phyloP scores from a whole-genome alignment of 169 alveolate species.

The Pseudocohnilembus persalinus region DNA sequence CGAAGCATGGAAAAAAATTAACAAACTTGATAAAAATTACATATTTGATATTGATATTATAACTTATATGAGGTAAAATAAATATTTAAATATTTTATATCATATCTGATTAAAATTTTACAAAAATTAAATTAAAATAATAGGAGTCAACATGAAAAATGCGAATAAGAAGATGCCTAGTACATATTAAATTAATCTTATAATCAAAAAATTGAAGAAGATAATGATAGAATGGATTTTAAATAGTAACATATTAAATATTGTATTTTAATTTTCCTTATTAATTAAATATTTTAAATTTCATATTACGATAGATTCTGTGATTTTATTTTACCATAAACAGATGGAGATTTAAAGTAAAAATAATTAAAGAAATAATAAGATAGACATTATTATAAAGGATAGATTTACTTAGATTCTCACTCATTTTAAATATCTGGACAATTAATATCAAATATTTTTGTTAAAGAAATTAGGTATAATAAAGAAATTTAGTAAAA shows the following conservation, averaged over 20 bases:
- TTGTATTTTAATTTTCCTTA: not conserved
- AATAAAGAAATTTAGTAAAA: not conserved
- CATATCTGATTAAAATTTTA: not conserved
- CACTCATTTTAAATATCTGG: not conserved
- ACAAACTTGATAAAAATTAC: too few species aligned
- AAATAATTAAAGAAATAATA: too few species aligned
- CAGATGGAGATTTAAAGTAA: not conserved
- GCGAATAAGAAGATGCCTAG: not conserved
- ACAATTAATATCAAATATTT: not conserved
- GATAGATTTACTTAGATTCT: not conserved
- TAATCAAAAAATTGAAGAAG: too few species aligned
- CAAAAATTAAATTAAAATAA: too few species aligned
- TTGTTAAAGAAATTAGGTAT: not conserved
- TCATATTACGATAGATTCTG: not conserved
- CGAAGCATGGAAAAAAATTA: not conserved
- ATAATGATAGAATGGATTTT: not conserved
- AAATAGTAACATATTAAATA: not conserved
- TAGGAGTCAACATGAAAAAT: not conserved
- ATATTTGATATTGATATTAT: too few species aligned
- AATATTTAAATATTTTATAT: too few species aligned
- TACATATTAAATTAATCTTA: too few species aligned
- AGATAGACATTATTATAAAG: not conserved
- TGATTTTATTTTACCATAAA: not conserved
- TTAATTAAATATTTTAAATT: too few species aligned
- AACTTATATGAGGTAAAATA: too few species aligned